Percentiles rank a stretch among this genome's conserved stretches.
Evolutionary conservation across 2,329 filamentous ascomycete species (phyloP).

Genomic region (Onygenales sp.): DNA sequence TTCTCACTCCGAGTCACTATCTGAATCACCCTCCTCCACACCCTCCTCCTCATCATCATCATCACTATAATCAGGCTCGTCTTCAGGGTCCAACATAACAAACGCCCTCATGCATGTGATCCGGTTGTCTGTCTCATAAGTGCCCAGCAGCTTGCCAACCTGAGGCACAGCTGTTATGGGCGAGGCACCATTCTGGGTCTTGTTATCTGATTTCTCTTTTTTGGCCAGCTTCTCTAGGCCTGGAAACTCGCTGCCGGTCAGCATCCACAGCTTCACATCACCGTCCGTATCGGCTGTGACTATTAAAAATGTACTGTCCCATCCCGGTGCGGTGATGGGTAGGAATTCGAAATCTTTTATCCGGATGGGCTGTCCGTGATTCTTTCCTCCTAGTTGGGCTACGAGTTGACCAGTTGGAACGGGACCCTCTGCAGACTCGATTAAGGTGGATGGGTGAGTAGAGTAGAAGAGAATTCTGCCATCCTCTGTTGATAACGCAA

Average conservation of each 20-base stretch:
- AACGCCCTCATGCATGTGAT: constrained; percentile 86
- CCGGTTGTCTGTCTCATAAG: constrained; percentile 75
- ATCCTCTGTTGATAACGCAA: constrained; percentile 82
- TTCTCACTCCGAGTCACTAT: constrained; percentile 1
- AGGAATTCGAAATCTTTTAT: constrained; percentile 83
- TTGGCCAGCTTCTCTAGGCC: constrained; percentile 9
- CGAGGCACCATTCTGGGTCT: constrained; percentile 7
- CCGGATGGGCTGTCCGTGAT: constrained; percentile 56
- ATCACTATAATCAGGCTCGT: constrained; percentile 44
- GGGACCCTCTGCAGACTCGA: constrained; percentile 35
- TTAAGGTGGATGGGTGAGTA: constrained; percentile 39
- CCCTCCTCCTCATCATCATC: constrained; percentile 16
- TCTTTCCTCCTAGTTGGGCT: constrained; percentile 69
- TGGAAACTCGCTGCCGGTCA: constrained; percentile 32
- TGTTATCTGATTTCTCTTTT: constrained; percentile 12
- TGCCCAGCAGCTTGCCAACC: constrained; percentile 60
- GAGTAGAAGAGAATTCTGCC: constrained; percentile 78
- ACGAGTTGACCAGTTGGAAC: constrained; percentile 53
- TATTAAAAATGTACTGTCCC: constrained; percentile 43
- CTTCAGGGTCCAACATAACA: constrained; percentile 59
- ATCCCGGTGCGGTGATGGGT: constrained; percentile 25
- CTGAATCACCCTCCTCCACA: not conserved
- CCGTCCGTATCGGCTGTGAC: constrained; percentile 79
- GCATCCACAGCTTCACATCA: constrained; percentile 65
- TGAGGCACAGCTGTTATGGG: constrained; percentile 23